Evolutionary conservation across 75 land plant species (phyloP), one percentile per base, ranked within the genome.

Genomic region (Azolla pinnata): DNA sequence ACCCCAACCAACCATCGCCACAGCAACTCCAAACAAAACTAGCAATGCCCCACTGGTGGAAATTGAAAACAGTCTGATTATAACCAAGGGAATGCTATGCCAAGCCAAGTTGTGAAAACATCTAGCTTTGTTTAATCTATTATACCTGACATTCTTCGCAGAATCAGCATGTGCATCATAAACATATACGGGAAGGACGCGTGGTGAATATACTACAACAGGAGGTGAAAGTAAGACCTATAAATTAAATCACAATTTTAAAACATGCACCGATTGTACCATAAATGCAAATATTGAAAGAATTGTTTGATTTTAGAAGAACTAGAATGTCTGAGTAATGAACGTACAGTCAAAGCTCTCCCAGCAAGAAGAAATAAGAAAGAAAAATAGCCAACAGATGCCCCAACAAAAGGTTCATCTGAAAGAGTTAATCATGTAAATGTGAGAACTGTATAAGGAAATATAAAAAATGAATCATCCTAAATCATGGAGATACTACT

Each of bases 131-230:
- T n/a, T n/a, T n/a, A n/a, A n/a, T n/a, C n/a, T 3, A 46, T 17
- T 14, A 23, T 23, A 82, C 99, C 99, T 95, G 75, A 95, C 99
- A 80, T 95, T 95, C 67, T 95, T 95, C 23, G 86, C 99, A 83
- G 83, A 79, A 73, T 95, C 99, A 47, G 99, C 99, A 82, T 95
- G 99, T 35, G 99, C 88, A 82, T 95, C 99, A 81, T 95, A 95
- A 32, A 95, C 83, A 82, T 95, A 95, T 20, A 90, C 99, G 59
- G 99, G 99, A 31, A 95, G 73, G 4, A 95, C 97, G 53, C 99
- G 75, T 34, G 99, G 99, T 35, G 99, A 95, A 65, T 95, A 95
- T 16, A 95, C 97, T 0, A 95, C 99, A 63, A 95, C 86, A 0
- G 99, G 92, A 50, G 99, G 99, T 44, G 99, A 95, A 51, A 95